Evolutionary conservation across 106 monocot genomes (phyloP).

Genomic region (Dioscorea alata): DNA sequence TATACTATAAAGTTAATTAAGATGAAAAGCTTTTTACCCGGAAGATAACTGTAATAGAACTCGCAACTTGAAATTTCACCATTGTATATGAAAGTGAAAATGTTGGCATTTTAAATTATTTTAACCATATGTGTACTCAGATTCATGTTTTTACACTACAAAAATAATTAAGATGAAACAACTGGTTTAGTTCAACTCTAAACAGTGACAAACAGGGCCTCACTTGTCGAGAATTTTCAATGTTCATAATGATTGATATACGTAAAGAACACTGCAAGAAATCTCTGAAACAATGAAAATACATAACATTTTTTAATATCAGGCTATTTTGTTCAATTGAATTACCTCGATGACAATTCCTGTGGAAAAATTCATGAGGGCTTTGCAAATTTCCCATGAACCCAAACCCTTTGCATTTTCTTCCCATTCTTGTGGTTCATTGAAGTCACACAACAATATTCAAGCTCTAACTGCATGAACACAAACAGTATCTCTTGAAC

Average conservation of each 20-base stretch:
- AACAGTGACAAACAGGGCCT: no score
- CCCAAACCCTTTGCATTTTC: constrained; percentile 86
- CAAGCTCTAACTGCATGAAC: constrained; percentile 75
- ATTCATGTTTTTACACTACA: no score
- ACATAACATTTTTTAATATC: background rate
- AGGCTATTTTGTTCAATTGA: background rate
- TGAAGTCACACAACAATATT: constrained; percentile 79
- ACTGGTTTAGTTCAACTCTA: no score
- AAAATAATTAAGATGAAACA: no score
- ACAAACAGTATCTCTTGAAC: background rate
- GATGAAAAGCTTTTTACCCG: no score
- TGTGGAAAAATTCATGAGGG: constrained; percentile 17
- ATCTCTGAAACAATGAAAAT: background rate
- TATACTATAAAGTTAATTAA: no score
- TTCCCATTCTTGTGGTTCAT: constrained; percentile 65
- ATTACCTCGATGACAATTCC: background rate
- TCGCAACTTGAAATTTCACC: no score
- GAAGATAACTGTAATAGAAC: no score
- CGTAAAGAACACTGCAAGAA: background rate
- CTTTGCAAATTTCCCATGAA: constrained; percentile 94
- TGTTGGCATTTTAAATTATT: no score
- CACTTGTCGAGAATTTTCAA: no score
- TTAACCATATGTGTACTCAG: no score
- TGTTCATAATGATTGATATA: background rate
- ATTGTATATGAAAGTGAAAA: no score